Conservation (phyloP, 345 rosid genomes). For the Crucihimalaya himalaica region DNA sequence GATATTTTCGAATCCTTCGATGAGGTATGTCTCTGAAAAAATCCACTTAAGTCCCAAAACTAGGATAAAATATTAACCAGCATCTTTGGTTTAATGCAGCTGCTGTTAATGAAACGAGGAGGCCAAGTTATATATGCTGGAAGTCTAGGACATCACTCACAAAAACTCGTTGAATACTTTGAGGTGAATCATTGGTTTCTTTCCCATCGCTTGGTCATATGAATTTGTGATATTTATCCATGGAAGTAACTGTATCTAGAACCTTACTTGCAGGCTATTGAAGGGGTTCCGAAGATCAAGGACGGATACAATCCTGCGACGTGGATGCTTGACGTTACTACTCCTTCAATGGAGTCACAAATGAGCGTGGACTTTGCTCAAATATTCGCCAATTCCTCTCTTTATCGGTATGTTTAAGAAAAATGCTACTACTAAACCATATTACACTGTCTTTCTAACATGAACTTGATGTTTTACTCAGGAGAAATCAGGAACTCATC, state of each 20-base stretch:
- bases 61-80: not conserved
- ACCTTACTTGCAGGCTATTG: constrained; percentile 52
- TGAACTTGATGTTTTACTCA: constrained; percentile 30
- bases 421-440: not conserved
- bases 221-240: not conserved
- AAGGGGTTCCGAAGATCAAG: constrained; percentile 68
- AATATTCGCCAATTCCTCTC: constrained; percentile 61
- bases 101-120: constrained; percentile 87
- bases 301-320: constrained; percentile 89
- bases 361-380: constrained; percentile 72
- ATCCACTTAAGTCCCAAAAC: not conserved
- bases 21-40: constrained; percentile 50
- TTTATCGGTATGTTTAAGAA: constrained; percentile 56
- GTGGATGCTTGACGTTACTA: constrained; percentile 88
- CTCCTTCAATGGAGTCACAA: constrained; percentile 66
- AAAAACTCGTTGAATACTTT: constrained; percentile 79
- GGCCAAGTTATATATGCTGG: constrained; percentile 93
- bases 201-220: not conserved
- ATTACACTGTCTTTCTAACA: not conserved
- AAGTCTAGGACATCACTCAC: constrained; percentile 71
- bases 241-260: constrained; percentile 16
- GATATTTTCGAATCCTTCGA: constrained; percentile 93
- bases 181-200: constrained; percentile 54
- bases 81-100: constrained; percentile 46
- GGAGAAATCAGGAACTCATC: constrained; percentile 71